Conservation (phyloP, 306 rosid genomes). For the Erythrophleum fordii region DNA sequence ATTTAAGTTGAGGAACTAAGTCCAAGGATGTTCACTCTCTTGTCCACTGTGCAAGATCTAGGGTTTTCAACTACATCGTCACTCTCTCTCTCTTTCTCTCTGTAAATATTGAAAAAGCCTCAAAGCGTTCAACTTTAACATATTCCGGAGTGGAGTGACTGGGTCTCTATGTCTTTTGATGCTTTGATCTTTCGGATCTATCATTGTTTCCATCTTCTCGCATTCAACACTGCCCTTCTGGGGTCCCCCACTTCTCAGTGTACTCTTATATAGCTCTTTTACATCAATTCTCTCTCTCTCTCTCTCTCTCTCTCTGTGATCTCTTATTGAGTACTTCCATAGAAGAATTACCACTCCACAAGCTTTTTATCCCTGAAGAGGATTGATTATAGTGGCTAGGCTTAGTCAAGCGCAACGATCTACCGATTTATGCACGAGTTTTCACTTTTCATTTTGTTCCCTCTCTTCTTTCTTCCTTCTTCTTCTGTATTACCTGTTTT, state of each 20-base stretch:
- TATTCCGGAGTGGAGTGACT: neutral
- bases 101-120: neutral
- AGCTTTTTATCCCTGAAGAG: neutral
- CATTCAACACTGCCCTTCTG: neutral
- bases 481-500: neutral
- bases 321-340: neutral
- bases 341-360: neutral
- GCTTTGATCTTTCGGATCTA: conserved; percentile 51
- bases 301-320: neutral
- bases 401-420: neutral
- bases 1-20: conserved; percentile 28
- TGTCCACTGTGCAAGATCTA: conserved; percentile 66
- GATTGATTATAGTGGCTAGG: neutral
- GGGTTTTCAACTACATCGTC: conserved; percentile 33
- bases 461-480: neutral
- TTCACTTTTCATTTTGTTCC: neutral
- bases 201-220: conserved; percentile 31
- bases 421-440: neutral
- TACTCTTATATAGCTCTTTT: neutral
- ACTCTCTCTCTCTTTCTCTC: neutral
- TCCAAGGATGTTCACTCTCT: conserved; percentile 40
- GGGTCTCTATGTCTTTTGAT: neutral
- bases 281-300: conserved; percentile 5
- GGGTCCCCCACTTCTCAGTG: neutral
- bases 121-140: neutral